A percentile compares a stretch with the other conserved stretches of the same genome.
phyloP scores from a whole-genome alignment of 345 rosid species.

The Gossypium arboreum region DNA sequence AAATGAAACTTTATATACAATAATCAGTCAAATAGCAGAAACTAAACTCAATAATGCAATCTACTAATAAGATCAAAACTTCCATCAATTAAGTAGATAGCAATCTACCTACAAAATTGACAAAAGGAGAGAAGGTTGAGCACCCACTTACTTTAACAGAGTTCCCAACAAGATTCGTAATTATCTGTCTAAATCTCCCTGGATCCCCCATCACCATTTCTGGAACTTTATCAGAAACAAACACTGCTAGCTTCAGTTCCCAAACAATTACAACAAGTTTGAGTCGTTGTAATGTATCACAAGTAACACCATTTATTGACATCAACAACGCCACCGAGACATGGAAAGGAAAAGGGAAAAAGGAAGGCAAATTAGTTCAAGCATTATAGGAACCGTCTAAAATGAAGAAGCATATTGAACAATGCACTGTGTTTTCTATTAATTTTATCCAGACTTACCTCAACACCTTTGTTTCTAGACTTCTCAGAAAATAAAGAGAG shows the following conservation, averaged over 20 bases:
- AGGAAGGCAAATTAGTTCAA: conserved; percentile 9
- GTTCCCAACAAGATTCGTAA: conserved; percentile 93
- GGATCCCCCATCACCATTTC: conserved; percentile 86
- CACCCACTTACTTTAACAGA: conserved; percentile 76
- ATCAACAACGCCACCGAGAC: conserved; percentile 3
- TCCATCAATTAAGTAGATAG: not conserved
- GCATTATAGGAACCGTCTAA: not conserved
- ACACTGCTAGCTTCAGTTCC: conserved; percentile 77
- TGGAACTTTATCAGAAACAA: conserved; percentile 86
- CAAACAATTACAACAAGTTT: conserved; percentile 17
- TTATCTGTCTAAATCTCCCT: conserved; percentile 92
- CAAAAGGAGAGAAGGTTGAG: not conserved
- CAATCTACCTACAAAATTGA: not conserved
- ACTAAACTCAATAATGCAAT: not conserved
- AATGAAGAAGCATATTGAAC: conserved; percentile 2
- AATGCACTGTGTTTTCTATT: conserved; percentile 7
- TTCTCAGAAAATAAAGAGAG: conserved; percentile 94
- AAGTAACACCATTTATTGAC: conserved; percentile 13
- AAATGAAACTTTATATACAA: not conserved
- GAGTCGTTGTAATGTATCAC: not conserved
- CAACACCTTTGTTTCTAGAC: conserved; percentile 81
- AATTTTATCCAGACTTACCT: conserved; percentile 44
- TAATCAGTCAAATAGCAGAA: not conserved
- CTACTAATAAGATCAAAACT: not conserved
- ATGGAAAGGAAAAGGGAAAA: not conserved